These are phyloP conservation scores for Sherardia arvensis DNA, from an alignment of 257 asterid species.

Conservation along the genomic window DNA sequence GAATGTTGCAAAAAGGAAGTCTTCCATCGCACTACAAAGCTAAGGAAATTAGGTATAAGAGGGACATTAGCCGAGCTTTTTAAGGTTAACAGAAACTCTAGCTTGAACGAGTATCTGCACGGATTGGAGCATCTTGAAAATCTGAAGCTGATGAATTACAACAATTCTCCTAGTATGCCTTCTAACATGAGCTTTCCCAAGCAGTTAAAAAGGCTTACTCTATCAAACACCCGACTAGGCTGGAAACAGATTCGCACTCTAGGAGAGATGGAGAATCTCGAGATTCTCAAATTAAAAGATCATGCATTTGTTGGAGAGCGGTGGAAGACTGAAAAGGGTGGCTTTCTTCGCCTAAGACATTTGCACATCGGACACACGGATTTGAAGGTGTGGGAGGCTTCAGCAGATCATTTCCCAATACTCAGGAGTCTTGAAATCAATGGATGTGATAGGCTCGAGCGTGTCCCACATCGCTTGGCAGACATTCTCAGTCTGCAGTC, in stretches of 20 bases:
- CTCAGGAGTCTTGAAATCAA: not conserved
- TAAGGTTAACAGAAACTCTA: no score
- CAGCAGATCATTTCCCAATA: not conserved
- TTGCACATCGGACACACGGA: not conserved
- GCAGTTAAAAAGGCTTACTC: slow-evolving; percentile 9
- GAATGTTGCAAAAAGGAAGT: slow-evolving; percentile 48
- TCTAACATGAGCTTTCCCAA: no score
- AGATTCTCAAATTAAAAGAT: slow-evolving; percentile 20
- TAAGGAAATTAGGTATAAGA: slow-evolving; percentile 37
- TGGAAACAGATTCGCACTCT: slow-evolving; percentile 15
- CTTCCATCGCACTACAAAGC: slow-evolving; percentile 29
- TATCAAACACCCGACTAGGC: slow-evolving; percentile 9
- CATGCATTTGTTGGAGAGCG: slow-evolving; percentile 10
- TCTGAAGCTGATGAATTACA: no score
- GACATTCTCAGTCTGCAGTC: not conserved
- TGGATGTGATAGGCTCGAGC: not conserved
- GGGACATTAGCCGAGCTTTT: no score
- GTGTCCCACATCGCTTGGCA: no score
- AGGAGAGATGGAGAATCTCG: slow-evolving; percentile 11
- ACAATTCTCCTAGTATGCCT: no score
- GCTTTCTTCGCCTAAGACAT: slow-evolving; percentile 15
- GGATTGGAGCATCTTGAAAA: no score
- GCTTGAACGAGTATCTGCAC: no score
- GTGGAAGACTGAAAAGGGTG: slow-evolving; percentile 15
- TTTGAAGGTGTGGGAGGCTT: not conserved